Evolutionary conservation across 495 filamentous ascomycete genomes (phyloP), one percentile per base, ranked within the genome.

Genomic region (Amniculicola lignicola): DNA sequence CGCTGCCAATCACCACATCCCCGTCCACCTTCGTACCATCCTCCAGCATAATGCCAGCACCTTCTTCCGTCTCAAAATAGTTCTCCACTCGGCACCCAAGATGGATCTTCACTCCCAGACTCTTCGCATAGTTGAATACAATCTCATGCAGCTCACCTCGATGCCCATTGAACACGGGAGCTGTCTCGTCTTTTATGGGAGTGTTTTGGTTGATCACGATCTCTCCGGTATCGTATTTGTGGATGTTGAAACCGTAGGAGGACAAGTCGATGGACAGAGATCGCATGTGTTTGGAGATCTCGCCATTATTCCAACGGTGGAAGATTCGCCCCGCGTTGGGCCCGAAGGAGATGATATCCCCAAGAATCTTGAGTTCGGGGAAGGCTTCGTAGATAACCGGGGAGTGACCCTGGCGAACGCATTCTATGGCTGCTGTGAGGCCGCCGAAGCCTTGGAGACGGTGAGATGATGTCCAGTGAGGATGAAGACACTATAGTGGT

Each of bases 331-430:
- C 78, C 25, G 74, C 80, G 62, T 84, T 84, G 18, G 79, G 73
- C 2, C 81, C 80, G 35, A 84, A 82, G 23, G 79, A 82, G 56
- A 84, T 84, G 57, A 84, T 83, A 63, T 84, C 82, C 42, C 82
- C 82, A 0, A 83, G 72, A 1, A 69, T 61, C 59, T 82, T 82
- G 43, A 83, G 75, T 54, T 78, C 73, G 15, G 78, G 75, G 51
- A 82, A 82, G 16, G 75, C 72, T 53, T 83, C 79, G 66, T 83
- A 81, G 59, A 83, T 73, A 49, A 70, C 65, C 37, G 45, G 28
- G n/a, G 40, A 44, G 28, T 52, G 59, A 23, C 59, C 52, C 50
- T 60, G 55, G n/a, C 43, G 42, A 2, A 49, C 25, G 31, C 54
- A 63, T 59, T 63, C 60, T 25, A 63, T 63, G 22, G 54, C 60